These are phyloP conservation scores for Vaccinium macrocarpon DNA, from an alignment of 148 eudicot species.

Conservation along the genomic window DNA sequence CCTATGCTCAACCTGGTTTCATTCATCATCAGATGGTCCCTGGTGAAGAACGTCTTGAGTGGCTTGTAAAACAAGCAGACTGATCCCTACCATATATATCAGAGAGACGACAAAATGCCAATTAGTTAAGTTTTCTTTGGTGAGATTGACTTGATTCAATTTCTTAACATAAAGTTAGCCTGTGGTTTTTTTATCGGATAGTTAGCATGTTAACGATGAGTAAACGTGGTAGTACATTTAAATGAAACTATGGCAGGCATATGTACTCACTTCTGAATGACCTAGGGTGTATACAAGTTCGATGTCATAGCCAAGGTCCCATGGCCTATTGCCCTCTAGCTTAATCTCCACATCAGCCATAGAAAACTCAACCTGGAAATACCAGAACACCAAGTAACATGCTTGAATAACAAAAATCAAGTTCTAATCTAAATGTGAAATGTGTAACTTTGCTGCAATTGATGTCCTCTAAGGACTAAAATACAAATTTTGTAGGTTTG, in stretches of 20 bases:
- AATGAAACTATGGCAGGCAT: background rate
- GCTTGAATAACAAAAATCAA: background rate
- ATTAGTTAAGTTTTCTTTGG: background rate
- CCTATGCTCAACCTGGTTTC: constrained; percentile 28
- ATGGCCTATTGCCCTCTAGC: constrained; percentile 51
- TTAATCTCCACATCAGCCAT: constrained; percentile 45
- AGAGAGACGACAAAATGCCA: background rate
- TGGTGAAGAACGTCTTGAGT: constrained; percentile 46
- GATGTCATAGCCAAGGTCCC: constrained; percentile 40
- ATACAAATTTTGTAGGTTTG: background rate
- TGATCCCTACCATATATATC: constrained; percentile 38
- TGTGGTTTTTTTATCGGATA: too few relatives aligned
- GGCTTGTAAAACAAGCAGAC: constrained; percentile 51
- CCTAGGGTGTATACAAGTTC: constrained; percentile 53
- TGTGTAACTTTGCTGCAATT: too few relatives aligned
- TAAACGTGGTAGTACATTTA: background rate
- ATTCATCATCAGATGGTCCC: constrained; percentile 39
- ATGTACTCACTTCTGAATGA: constrained; percentile 40
- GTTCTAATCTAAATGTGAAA: background rate
- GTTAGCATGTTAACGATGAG: background rate
- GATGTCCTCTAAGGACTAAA: background rate
- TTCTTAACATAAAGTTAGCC: background rate
- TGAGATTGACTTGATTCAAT: background rate
- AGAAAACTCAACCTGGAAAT: constrained; percentile 28
- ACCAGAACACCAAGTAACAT: background rate